These are phyloP conservation scores for Ustilago trichophora DNA, from an alignment of 1,284 basidiomycete genomes.

Conservation along the genomic window DNA sequence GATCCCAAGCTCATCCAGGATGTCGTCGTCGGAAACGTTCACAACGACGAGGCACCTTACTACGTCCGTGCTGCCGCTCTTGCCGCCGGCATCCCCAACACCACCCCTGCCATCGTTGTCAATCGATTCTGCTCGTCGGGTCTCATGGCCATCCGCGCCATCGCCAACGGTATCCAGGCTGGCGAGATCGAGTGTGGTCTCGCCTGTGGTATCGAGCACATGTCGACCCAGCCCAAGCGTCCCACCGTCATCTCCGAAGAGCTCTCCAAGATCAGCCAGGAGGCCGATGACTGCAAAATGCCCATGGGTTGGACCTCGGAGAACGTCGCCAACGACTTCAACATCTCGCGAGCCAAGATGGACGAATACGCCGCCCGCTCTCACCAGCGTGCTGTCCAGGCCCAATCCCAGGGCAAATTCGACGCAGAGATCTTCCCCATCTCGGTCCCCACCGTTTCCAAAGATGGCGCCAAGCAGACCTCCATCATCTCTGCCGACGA, in stretches of 20 bases:
- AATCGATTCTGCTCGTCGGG: conserved; percentile 73
- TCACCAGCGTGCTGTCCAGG: conserved; percentile 78
- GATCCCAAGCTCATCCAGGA: conserved; percentile 79
- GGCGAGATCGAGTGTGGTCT: conserved; percentile 87
- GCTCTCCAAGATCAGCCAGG: conserved; percentile 38
- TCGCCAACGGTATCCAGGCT: conserved; percentile 81
- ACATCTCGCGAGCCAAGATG: conserved; percentile 82
- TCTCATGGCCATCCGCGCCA: conserved; percentile 81
- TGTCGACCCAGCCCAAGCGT: conserved; percentile 69
- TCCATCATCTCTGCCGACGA: conserved; percentile 79
- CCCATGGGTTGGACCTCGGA: conserved; percentile 92
- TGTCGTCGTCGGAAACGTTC: conserved; percentile 74
- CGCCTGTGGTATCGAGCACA: conserved; percentile 83
- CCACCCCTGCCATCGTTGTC: conserved; percentile 75
- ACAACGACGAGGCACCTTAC: conserved; percentile 53
- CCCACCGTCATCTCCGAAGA: conserved; percentile 49
- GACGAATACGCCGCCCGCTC: conserved; percentile 84
- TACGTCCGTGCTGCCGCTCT: conserved; percentile 73
- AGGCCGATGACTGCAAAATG: conserved; percentile 67
- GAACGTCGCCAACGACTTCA: conserved; percentile 76
- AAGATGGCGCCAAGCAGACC: conserved; percentile 71
- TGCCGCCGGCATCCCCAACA: conserved; percentile 81
- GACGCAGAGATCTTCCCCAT: conserved; percentile 79
- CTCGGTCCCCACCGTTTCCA: conserved; percentile 69
- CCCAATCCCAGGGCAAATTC: conserved; percentile 75